Evolutionary conservation across 2,329 filamentous ascomycete genomes (phyloP).

Genomic region (Hypoxylon sp.): DNA sequence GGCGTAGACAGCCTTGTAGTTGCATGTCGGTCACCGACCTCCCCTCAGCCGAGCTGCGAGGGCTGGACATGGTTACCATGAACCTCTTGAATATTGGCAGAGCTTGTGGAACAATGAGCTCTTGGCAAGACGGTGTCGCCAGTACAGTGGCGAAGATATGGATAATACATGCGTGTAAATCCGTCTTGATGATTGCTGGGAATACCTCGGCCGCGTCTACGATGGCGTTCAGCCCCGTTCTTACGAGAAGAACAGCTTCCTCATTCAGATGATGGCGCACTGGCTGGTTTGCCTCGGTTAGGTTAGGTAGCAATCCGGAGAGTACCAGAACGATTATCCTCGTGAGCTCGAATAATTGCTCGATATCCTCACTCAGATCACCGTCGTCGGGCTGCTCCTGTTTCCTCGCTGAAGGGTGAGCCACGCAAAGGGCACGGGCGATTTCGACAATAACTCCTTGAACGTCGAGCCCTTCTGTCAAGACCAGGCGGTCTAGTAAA

Average conservation of each 20-base stretch:
- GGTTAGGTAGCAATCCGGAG: slow-evolving; percentile 85
- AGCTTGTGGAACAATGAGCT: slow-evolving; percentile 87
- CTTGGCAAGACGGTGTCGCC: slow-evolving; percentile 87
- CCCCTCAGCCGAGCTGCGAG: slow-evolving; percentile 53
- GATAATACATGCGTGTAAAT: slow-evolving; percentile 94
- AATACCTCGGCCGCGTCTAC: slow-evolving; percentile 97
- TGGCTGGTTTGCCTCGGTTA: slow-evolving; percentile 74
- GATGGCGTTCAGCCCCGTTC: slow-evolving; percentile 84
- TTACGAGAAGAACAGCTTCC: slow-evolving; percentile 84
- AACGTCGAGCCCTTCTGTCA: slow-evolving; percentile 90
- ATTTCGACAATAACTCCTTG: slow-evolving; percentile 96
- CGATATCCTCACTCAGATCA: slow-evolving; percentile 94
- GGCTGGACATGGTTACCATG: slow-evolving; percentile 76
- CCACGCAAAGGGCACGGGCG: slow-evolving; percentile 87
- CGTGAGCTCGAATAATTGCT: slow-evolving; percentile 96
- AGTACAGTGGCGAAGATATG: slow-evolving; percentile 97
- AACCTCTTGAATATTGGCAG: slow-evolving; percentile 94
- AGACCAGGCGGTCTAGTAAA: slow-evolving; percentile 87
- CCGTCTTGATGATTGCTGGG: slow-evolving; percentile 94
- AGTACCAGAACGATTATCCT: slow-evolving; percentile 95
- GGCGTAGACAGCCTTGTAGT: slow-evolving; percentile 82
- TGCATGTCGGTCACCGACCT: slow-evolving; percentile 72
- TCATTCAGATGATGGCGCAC: slow-evolving; percentile 85
- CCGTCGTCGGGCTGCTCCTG: slow-evolving; percentile 75
- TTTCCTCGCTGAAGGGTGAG: slow-evolving; percentile 88